Evolutionary conservation across 2,329 filamentous ascomycete genomes (phyloP), one percentile per base, ranked within the genome.

Genomic region (Fusarium sp.): DNA sequence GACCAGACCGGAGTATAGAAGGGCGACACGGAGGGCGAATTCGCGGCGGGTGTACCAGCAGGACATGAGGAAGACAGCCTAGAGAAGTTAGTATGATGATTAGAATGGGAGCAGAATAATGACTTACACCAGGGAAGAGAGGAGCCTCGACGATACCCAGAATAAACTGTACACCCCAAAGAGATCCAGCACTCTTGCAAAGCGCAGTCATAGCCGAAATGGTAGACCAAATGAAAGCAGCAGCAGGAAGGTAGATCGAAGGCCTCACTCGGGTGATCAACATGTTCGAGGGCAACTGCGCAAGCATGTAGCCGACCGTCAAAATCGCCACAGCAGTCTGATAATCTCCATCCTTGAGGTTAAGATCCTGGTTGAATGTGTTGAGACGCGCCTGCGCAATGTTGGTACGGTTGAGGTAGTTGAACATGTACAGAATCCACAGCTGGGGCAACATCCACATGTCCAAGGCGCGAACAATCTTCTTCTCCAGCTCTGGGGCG

Each of bases 41-140:
- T 91, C 90, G 68, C 87, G 86, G 27, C 89, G 83, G 1, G 89
- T 92, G 70, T 92, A 92, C 87, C 89, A 91, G 52, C 80, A 81
- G 7, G 79, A 81, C 11, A 91, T 72, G 29, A 71, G 61, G 48
- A 72, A 71, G 14, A 71, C 65, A 1, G 69, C 69, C 69, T 71
- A 3, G 0, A 4, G 0, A 0, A 2, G 7, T 41, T 7, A 32
- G 16, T 25, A 32, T 1, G 0, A 2, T 4, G 1, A 4, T 20
- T 0, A 4, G 10, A 1, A 16, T 24, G 0, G 13, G 0, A 13
- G 6, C 8, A 3, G 4, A 4, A 4, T 11, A 4, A 3, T 7
- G 18, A 54, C 68, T 9, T 70, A 71, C 68, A 57, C 68, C 68
- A 7, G 68, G 68, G 44, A 71, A 70, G 0, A 70, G 41, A 20